A percentile compares a stretch with the other conserved stretches of the same genome.
phyloP scores from a whole-genome alignment of 2,329 filamentous ascomycete species.

The Fusarium abutilonis region DNA sequence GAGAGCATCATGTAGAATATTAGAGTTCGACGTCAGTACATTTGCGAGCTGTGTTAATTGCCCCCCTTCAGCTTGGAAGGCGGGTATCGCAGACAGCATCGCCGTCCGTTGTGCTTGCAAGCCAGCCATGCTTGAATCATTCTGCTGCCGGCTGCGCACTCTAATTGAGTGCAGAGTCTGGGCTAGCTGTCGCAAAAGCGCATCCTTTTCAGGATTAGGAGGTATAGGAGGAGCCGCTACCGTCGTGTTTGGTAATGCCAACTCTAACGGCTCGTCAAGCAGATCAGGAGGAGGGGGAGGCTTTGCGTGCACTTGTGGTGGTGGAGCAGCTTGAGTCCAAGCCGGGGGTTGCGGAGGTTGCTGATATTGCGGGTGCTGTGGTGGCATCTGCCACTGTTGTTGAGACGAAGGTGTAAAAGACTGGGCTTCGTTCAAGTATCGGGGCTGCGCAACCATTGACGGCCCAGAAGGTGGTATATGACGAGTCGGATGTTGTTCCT shows the following conservation, averaged over 20 bases:
- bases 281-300: conserved; percentile 59
- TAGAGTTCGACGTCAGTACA: conserved; percentile 78
- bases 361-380: conserved; percentile 33
- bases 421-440: conserved; percentile 34
- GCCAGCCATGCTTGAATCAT: conserved; percentile 76
- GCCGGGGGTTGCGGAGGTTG: conserved; percentile 38
- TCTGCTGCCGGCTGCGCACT: conserved; percentile 74
- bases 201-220: conserved; percentile 95
- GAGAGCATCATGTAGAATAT: conserved; percentile 80
- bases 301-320: conserved; percentile 35
- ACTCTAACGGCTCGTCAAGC: conserved; percentile 66
- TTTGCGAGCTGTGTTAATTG: conserved; percentile 76
- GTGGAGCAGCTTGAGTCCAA: conserved; percentile 43
- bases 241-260: conserved; percentile 60
- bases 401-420: conserved; percentile 28
- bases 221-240: conserved; percentile 84
- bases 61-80: conserved; percentile 77
- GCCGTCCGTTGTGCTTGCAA: conserved; percentile 82
- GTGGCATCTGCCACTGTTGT: conserved; percentile 42
- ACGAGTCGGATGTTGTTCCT: conserved; percentile 34
- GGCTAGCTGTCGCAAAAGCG: conserved; percentile 80
- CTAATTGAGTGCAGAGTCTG: conserved; percentile 74
- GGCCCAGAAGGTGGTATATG: conserved; percentile 29
- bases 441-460: conserved; percentile 23
- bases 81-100: conserved; percentile 73